Evolutionary conservation across 768 basidiomycete species (phyloP), one percentile per base, ranked within the genome.

Genomic region (Pleurotus djamor): DNA sequence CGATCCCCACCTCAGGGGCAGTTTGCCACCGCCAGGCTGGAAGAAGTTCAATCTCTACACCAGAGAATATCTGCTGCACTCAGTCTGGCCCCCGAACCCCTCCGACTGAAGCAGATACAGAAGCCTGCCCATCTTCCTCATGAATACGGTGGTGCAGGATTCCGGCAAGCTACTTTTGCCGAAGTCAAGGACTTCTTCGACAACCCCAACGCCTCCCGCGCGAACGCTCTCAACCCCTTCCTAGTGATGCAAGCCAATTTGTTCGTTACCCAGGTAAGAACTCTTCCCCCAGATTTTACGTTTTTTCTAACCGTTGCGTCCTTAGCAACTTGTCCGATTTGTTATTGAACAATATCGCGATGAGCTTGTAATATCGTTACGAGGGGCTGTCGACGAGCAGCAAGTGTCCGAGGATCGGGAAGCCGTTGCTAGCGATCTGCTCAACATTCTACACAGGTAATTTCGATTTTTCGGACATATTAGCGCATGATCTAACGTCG

Each of bases 261-360:
- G 44, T 96, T 89, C 65, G 94, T 96, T 65, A 96, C 94, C 9
- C 94, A 95, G 83, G 93, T 89, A 62, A 60, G 81, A 57, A 12
- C 10, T n/a, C 50, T 32, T 41, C 10, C 47, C 49, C 44, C 60
- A 14, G 16, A 37, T 7, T 37, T 12, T 38, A 37, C 33, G 16
- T 36, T 44, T 44, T 16, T 14, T 33, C 43, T 51, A 13, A 51
- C 57, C 45, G 43, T 48, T 38, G 57, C 58, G 48, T 61, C 17
- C 13, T 13, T 64, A 96, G 92, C 94, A 96, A 93, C 83, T 94
- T 51, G 92, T 92, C 59, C 91, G 94, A 58, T 94, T 93, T 65
- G 92, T 96, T 62, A 91, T 92, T 55, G 90, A 95, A 64, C 94
- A 94, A 72, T 96, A 96, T 69, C 88, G 92, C 5, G 90, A 96